Percentiles rank a stretch among this genome's conserved stretches.
These are phyloP conservation scores for Cubamyces sp. DNA, from an alignment of 768 basidiomycete species.

Conservation along the genomic window DNA sequence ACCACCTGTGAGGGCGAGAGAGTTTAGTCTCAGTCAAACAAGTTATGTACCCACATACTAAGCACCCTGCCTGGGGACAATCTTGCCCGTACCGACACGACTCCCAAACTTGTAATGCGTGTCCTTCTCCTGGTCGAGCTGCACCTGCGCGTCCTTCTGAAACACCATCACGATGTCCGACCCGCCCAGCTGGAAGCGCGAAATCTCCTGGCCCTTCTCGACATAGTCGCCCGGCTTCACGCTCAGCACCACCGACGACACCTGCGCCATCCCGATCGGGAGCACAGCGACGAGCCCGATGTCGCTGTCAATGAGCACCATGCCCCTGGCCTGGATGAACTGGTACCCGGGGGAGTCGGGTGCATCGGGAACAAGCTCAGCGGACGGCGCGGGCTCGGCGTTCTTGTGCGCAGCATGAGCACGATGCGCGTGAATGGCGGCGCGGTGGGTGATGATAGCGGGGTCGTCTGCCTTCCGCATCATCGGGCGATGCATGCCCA, in stretches of 20 bases:
- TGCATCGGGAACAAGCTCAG: constrained; percentile 10
- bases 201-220: constrained; percentile 29
- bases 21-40: too few species aligned
- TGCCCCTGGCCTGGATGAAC: constrained; percentile 30
- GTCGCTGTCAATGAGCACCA: constrained; percentile 27
- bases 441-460: too few species aligned
- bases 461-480: too few species aligned
- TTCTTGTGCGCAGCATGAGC: too few species aligned
- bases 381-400: too few species aligned
- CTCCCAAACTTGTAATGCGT: constrained; percentile 21
- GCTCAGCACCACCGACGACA: constrained; percentile 31
- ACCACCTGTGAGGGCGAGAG: too few species aligned
- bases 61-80: too few species aligned
- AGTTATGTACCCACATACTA: too few species aligned
- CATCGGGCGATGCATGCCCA: neutral
- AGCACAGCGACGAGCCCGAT: constrained; percentile 31
- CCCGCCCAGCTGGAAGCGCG: constrained; percentile 29
- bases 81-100: too few species aligned
- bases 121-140: constrained; percentile 9
- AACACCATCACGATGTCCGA: constrained; percentile 32
- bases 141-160: constrained; percentile 26
- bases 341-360: constrained; percentile 29
- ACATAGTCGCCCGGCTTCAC: constrained; percentile 20
- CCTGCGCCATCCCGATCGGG: constrained; percentile 32
- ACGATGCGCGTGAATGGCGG: too few species aligned